Evolutionary conservation across 768 basidiomycete genomes (phyloP).

Genomic region (Rhodotorula graminis): DNA sequence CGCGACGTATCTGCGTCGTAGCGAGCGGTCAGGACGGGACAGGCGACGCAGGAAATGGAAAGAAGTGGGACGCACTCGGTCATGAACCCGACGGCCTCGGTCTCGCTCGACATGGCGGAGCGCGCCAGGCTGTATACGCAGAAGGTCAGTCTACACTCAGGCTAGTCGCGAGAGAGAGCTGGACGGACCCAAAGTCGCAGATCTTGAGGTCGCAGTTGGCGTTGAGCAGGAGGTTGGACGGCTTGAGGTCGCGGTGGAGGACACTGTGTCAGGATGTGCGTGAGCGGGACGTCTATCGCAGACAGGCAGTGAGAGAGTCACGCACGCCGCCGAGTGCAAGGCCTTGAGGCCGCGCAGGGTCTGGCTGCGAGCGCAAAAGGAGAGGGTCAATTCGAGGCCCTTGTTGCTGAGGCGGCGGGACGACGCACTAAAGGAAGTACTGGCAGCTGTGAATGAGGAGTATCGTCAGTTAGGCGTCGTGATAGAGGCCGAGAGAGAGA

Average conservation of each 20-base stretch:
- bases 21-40: no score
- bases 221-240: constrained; percentile 89
- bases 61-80: constrained; percentile 50
- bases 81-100: constrained; percentile 69
- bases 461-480: background rate
- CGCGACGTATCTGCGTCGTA: constrained; percentile 77
- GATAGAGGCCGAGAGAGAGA: no score
- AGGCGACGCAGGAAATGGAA: no score
- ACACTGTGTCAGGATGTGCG: constrained; percentile 50
- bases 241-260: constrained; percentile 55
- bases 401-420: background rate
- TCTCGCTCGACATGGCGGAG: constrained; percentile 37
- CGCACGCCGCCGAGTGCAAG: constrained; percentile 76
- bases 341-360: constrained; percentile 93
- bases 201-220: constrained; percentile 54
- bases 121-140: constrained; percentile 13
- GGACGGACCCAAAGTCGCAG: constrained; percentile 70
- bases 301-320: background rate
- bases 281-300: constrained; percentile 3
- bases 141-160: no score
- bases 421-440: constrained; percentile 41
- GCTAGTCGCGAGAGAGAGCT: fast-evolving
- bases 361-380: constrained; percentile 50
- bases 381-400: background rate
- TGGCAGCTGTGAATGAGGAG: constrained; percentile 31